A percentile compares a stretch with the other conserved stretches of the same genome.
These are phyloP conservation scores for Nicotiana undulata DNA, from an alignment of 257 asterid species.

Conservation along the genomic window DNA sequence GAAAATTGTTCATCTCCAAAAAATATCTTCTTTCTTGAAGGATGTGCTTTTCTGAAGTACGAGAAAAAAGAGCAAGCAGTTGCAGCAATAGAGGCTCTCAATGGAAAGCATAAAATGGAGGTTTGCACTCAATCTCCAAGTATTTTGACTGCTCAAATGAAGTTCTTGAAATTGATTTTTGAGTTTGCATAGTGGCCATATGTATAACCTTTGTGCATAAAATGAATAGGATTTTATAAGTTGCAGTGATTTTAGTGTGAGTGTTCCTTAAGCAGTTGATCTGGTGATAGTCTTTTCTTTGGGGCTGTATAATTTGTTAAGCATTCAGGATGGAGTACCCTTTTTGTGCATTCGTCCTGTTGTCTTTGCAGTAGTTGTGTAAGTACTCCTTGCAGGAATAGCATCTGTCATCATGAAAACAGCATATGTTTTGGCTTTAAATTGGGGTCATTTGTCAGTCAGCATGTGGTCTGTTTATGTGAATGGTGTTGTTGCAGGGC, in stretches of 20 bases:
- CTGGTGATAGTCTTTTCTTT: background rate
- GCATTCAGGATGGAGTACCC: background rate
- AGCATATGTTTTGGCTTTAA: background rate
- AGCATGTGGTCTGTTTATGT: slow-evolving; percentile 2
- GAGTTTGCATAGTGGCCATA: background rate
- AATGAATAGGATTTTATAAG: background rate
- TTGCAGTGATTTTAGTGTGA: background rate
- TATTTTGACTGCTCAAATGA: background rate
- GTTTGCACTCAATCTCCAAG: slow-evolving; percentile 27
- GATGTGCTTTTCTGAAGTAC: slow-evolving; percentile 90
- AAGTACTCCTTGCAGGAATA: background rate
- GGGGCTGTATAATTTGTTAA: background rate
- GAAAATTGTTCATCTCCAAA: background rate
- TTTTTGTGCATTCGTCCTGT: background rate
- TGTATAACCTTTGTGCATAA: background rate
- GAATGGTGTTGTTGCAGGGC: slow-evolving; percentile 15
- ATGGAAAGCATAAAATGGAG: slow-evolving; percentile 97
- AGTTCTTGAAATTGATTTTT: slow-evolving; percentile 4
- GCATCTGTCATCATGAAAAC: background rate
- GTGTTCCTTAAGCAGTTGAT: background rate
- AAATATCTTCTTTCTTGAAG: slow-evolving; percentile 27
- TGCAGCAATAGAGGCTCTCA: slow-evolving; percentile 81
- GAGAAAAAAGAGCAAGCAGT: slow-evolving; percentile 90
- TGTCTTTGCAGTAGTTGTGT: background rate
- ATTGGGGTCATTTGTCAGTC: slow-evolving; percentile 3